Percentiles rank a stretch among this genome's conserved stretches.
Evolutionary conservation across 345 rosid species (phyloP).

Genomic region (Salix brachista): DNA sequence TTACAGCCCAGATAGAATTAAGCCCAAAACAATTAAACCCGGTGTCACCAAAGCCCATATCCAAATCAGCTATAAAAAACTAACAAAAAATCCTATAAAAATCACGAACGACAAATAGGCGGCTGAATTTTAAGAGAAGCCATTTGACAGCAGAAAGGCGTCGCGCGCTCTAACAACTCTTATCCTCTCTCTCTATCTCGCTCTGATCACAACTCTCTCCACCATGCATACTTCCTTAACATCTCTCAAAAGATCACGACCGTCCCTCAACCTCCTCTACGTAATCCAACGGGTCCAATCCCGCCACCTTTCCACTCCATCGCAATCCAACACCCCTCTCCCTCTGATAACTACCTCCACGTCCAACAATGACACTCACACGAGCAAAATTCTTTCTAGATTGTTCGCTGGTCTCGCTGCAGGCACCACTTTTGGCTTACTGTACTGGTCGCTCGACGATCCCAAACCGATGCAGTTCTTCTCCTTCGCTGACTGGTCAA

Average conservation of each 20-base stretch:
- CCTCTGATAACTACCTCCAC: constrained; percentile 22
- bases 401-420: constrained; percentile 51
- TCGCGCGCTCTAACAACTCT: no score
- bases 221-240: constrained; percentile 38
- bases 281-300: constrained; percentile 43
- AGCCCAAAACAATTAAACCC: no score
- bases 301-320: constrained; percentile 35
- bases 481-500: constrained; percentile 49
- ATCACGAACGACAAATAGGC: no score
- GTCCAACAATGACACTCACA: background rate
- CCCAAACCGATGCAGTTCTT: constrained; percentile 30
- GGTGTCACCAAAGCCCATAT: no score
- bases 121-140: no score
- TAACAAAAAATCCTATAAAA: no score
- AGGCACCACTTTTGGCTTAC: constrained; percentile 60
- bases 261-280: constrained; percentile 32
- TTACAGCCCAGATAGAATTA: no score
- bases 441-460: constrained; percentile 40
- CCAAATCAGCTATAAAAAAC: no score
- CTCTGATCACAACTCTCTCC: background rate
- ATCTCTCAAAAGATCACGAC: constrained; percentile 35
- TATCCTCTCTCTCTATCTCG: no score
- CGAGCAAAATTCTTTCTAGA: constrained; percentile 23
- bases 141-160: no score
- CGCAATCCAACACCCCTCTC: constrained; percentile 27